Evolutionary conservation across 805 yeast genomes (phyloP), one percentile per base, ranked within the genome.

Genomic region (Crinitomyces ghanaensis): DNA sequence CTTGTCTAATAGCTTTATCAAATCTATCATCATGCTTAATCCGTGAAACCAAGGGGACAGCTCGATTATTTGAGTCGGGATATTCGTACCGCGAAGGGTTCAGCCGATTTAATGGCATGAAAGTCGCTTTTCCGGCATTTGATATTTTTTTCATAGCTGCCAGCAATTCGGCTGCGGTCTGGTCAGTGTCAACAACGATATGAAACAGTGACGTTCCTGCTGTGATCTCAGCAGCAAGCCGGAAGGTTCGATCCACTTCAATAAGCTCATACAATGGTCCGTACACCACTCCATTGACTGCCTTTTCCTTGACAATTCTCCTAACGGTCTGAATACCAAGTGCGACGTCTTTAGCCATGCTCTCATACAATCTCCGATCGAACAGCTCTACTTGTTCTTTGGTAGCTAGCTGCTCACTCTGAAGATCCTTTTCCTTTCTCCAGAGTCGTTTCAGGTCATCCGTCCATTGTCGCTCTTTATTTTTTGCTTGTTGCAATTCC

Each of bases 211-310:
- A 70, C 39, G 72, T 75, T 1, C 96, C 96, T 15, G 93, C 96
- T 30, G 84, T 70, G 2, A 80, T 86, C 51, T 91, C 97, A 1
- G 77, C 82, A 1, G 96, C 94, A 1, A 75, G 68, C 49, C 77
- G 77, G 50, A 83, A 86, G 48, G 81, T 81, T 34, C 79, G 85
- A 42, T 78, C 78, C 3, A 83, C 88, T 36, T 68, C 68, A 33
- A 91, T 78, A 20, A 91, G 61, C 42, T 85, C 94, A 25, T 93
- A 91, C 12, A 91, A 55, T 1, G 93, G 77, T 0, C 98, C 98
- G 55, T 70, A 75, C n/a, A n/a, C n/a, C 13, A 74, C 68, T 17
- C 63, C 66, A 1, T 57, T 56, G 23, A 88, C 53, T 5, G 73
- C 74, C 29, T 85, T 57, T 34, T 67, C 66, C 21, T 63, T 57